A percentile compares a stretch with the other conserved stretches of the same genome.
Conservation (phyloP, 1,284 basidiomycete species). For the Rhodotorula sp. region DNA sequence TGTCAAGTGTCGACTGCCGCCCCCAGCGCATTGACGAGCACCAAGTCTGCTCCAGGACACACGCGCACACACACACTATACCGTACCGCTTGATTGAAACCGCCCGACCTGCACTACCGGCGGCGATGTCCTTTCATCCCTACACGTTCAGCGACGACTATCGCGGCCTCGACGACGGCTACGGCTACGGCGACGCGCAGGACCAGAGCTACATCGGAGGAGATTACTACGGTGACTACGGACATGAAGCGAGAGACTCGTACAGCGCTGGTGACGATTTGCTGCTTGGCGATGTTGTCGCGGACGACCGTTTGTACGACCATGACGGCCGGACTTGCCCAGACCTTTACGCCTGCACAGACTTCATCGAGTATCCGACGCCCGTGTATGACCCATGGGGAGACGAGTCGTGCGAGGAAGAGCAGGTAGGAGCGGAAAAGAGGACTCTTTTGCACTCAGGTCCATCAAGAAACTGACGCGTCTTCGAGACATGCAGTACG, state of each 20-base stretch:
- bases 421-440: background rate
- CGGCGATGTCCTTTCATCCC: background rate
- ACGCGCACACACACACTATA: too few relatives aligned
- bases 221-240: background rate
- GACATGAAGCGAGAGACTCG: background rate
- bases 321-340: background rate
- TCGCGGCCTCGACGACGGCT: background rate
- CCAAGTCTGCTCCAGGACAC: too few relatives aligned
- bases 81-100: too few relatives aligned
- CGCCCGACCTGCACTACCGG: too few relatives aligned
- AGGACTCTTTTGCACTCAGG: background rate
- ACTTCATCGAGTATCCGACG: constrained; percentile 3
- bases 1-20: too few relatives aligned
- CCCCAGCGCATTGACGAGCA: too few relatives aligned
- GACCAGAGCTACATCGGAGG: background rate
- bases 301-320: too few relatives aligned
- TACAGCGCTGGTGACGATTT: too few relatives aligned
- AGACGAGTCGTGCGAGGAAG: constrained; percentile 9
- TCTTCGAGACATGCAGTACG: constrained; percentile 15
- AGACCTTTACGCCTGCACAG: constrained; percentile 12
- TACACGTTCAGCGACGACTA: background rate
- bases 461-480: background rate
- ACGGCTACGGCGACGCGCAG: background rate
- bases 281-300: too few relatives aligned
- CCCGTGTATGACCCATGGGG: constrained; percentile 13